Evolutionary conservation across 2,329 filamentous ascomycete species (phyloP), one percentile per base, ranked within the genome.

Genomic region (Apiospora pterosperma): DNA sequence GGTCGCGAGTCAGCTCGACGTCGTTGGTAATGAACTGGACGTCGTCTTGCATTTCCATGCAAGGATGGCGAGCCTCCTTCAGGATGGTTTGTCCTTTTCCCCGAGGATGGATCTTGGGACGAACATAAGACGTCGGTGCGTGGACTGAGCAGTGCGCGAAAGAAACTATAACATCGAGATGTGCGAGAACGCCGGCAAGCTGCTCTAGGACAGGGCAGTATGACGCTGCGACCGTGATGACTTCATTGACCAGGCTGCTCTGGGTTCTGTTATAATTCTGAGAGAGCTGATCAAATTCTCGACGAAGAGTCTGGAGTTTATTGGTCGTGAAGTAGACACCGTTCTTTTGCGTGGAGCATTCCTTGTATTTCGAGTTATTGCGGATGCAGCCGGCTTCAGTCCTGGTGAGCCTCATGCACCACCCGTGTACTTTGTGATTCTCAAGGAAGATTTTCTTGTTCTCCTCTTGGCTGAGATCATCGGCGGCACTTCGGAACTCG

Each of bases 11-110:
- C 41, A 99, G 87, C 62, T 89, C 88, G 25, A 98, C 92, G 71
- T 99, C 95, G 76, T 99, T 99, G 64, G 95, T 97, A 78, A 99
- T 99, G 81, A 99, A 99, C 67, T 95, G 94, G 48, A 99, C 90
- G 73, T 99, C 96, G 72, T 99, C 96, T 78, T 99, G 96, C 87
- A 97, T 94, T 77, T 99, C 96, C 88, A 99, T 92, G 75, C 96
- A 99, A 0, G 96, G 96, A 75, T 99, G 96, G 12, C 96, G 91
- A 2, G 96, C 93, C 79, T 97, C 96, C 69, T 90, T 92, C n/a
- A 99, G 85, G 25, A 96, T 81, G 0, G 96, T 99, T 72, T 93
- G 90, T 4, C 95, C 96, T 59, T 92, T 88, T 34, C 95, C 96
- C 36, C 96, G 92, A 12, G 89, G 84, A 75, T 99, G 93, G 74